Evolutionary conservation across 495 filamentous ascomycete species (phyloP).

Genomic region (Xylaria castorea): DNA sequence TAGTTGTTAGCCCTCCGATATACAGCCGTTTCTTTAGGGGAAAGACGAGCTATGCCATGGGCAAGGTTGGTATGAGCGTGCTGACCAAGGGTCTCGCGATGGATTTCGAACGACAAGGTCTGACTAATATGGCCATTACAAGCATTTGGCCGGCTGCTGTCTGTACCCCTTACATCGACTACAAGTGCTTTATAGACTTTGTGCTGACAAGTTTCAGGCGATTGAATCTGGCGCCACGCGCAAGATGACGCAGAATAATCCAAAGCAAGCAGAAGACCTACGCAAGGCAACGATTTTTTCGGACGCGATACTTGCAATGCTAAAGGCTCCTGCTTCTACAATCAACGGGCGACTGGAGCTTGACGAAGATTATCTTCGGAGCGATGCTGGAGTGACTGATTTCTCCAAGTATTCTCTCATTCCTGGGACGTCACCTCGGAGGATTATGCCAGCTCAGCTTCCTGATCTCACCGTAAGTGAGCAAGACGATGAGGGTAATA

Average conservation of each 20-base stretch:
- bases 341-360: constrained; percentile 78
- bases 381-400: constrained; percentile 66
- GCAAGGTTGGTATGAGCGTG: constrained; percentile 85
- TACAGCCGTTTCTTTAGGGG: constrained; percentile 85
- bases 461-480: constrained; percentile 77
- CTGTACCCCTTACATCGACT: constrained; percentile 35
- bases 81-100: constrained; percentile 81
- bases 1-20: constrained; percentile 86
- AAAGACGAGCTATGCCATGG: constrained; percentile 88
- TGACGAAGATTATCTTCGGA: constrained; percentile 83
- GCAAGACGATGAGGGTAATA: constrained; percentile 81
- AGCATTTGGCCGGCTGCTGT: constrained; percentile 83
- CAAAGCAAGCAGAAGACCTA: constrained; percentile 59
- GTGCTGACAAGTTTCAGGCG: constrained; percentile 46
- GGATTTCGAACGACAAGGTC: constrained; percentile 76
- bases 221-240: constrained; percentile 78
- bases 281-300: constrained; percentile 78
- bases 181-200: neutral
- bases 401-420: constrained; percentile 78
- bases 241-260: constrained; percentile 52
- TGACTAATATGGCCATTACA: constrained; percentile 74
- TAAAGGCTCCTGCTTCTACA: constrained; percentile 61
- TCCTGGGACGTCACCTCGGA: constrained; percentile 65
- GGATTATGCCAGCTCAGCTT: constrained; percentile 80
- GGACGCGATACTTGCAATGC: constrained; percentile 78